phyloP scores from a whole-genome alignment of 257 asterid species.

The Solanum chiquidenum region DNA sequence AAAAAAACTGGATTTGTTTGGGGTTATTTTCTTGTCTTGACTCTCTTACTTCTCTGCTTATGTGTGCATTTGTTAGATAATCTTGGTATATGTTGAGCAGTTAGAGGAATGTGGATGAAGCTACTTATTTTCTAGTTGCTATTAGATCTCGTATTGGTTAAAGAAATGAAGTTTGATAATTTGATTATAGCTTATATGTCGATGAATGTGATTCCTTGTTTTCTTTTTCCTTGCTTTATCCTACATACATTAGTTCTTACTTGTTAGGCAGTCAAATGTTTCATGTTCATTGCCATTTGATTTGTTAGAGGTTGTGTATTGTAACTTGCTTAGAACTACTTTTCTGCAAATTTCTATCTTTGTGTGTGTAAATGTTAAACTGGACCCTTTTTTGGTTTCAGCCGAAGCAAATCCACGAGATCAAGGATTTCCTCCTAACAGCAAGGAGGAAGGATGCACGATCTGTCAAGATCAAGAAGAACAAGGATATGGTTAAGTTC shows the following conservation, averaged over 20 bases:
- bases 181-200: neutral
- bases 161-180: neutral
- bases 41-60: neutral
- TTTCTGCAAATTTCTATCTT: neutral
- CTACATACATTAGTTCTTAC: neutral
- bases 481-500: constrained; percentile 22
- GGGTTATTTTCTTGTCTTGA: neutral
- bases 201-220: neutral
- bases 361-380: neutral
- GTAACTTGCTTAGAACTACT: neutral
- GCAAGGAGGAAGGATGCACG: constrained; percentile 26
- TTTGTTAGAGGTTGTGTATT: neutral
- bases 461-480: constrained; percentile 22
- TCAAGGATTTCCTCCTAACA: constrained; percentile 25
- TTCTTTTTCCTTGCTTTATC: neutral
- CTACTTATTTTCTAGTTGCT: neutral
- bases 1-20: neutral
- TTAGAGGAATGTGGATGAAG: too few species aligned
- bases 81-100: neutral
- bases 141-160: neutral
- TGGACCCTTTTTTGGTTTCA: neutral
- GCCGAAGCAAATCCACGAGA: constrained; percentile 24
- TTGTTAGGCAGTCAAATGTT: rapidly evolving
- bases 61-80: neutral
- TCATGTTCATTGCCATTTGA: neutral